Conservation (phyloP, 306 rosid genomes). For the Clitoria ternatea region DNA sequence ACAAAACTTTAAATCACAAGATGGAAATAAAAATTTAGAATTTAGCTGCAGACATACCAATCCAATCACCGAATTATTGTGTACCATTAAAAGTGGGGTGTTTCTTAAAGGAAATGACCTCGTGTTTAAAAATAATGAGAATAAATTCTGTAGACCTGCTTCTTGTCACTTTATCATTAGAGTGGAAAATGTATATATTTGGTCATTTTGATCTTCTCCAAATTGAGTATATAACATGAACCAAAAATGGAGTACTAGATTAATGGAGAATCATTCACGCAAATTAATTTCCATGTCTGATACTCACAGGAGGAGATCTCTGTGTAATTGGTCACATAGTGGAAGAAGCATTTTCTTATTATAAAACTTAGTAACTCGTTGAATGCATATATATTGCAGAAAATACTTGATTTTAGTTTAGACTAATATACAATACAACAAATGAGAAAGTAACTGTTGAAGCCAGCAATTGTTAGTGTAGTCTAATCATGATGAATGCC, state of each 20-base stretch:
- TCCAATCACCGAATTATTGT: too few species aligned
- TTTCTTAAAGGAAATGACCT: too few species aligned
- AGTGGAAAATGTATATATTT: neutral
- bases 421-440: neutral
- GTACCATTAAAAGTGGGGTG: too few species aligned
- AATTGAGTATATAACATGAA: neutral
- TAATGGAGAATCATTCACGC: conserved; percentile 2
- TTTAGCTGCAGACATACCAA: too few species aligned
- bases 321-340: conserved; percentile 31
- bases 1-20: too few species aligned
- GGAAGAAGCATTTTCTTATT: conserved; percentile 59
- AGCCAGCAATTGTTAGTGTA: conserved; percentile 46
- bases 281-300: neutral
- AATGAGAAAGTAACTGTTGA: neutral
- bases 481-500: conserved; percentile 63
- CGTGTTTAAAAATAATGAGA: conserved; percentile 5
- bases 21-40: too few species aligned
- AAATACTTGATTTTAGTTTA: neutral
- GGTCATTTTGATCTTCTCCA: neutral
- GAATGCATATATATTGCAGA: conserved; percentile 11
- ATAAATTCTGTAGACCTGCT: conserved; percentile 14
- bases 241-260: conserved; percentile 21
- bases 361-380: conserved; percentile 10
- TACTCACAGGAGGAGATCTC: neutral
- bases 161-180: too few species aligned